Evolutionary conservation across 2,329 filamentous ascomycete species (phyloP).

Genomic region (Erysiphe pulchra): DNA sequence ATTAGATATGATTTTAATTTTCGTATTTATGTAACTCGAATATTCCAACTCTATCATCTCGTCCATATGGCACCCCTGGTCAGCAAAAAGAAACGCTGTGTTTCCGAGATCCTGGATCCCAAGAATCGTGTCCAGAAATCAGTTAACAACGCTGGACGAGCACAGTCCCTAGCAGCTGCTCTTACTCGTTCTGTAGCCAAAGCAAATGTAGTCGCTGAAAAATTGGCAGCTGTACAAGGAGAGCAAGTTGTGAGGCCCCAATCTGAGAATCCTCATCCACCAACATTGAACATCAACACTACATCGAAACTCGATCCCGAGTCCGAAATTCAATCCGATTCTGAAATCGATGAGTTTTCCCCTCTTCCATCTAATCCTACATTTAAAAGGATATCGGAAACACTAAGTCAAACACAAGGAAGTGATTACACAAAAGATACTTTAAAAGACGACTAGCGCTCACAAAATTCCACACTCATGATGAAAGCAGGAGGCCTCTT

Average conservation of each 20-base stretch:
- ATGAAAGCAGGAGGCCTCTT: background rate
- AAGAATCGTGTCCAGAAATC: background rate
- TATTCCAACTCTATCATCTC: background rate
- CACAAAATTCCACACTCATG: background rate
- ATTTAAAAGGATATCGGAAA: background rate
- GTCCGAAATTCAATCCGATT: background rate
- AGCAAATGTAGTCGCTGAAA: background rate
- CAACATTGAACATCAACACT: background rate
- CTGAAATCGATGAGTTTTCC: background rate
- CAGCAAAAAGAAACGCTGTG: background rate
- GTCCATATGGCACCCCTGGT: background rate
- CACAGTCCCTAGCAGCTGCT: background rate
- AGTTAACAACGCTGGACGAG: background rate
- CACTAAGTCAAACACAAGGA: background rate
- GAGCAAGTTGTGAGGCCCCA: background rate
- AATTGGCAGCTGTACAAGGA: background rate
- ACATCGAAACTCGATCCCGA: background rate
- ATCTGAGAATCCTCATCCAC: background rate
- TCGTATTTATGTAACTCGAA: background rate
- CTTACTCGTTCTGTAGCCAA: background rate
- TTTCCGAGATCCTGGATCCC: background rate
- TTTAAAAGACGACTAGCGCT: background rate
- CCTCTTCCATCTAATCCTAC: background rate
- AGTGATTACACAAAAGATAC: background rate
- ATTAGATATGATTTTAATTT: too few species aligned